These are phyloP conservation scores for Zalaria obscura DNA, from an alignment of 2,329 filamentous ascomycete species.

Conservation along the genomic window DNA sequence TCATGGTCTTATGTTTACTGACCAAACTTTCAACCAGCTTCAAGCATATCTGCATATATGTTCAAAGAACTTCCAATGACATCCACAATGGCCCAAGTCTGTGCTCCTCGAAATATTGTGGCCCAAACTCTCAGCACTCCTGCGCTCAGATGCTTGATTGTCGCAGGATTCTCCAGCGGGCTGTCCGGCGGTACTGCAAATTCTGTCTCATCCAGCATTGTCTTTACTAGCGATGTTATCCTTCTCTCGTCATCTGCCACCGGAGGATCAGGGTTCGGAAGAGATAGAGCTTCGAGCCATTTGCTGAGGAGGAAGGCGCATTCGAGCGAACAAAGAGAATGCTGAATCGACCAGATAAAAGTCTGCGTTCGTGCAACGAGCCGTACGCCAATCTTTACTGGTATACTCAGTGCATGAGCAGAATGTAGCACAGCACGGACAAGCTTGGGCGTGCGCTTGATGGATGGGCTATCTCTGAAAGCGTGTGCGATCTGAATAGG, in stretches of 20 bases:
- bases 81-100: conserved; percentile 29
- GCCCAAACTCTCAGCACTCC: conserved; percentile 28
- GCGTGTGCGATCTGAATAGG: conserved; percentile 25
- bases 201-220: conserved; percentile 27
- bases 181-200: conserved; percentile 16
- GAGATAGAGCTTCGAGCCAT: conserved; percentile 28
- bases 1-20: neutral
- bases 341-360: conserved; percentile 44
- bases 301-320: conserved; percentile 41
- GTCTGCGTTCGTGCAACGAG: conserved; percentile 41
- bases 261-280: conserved; percentile 17
- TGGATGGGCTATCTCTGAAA: conserved; percentile 21
- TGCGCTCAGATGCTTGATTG: conserved; percentile 22
- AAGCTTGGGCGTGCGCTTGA: conserved; percentile 34
- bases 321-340: conserved; percentile 40
- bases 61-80: conserved; percentile 26
- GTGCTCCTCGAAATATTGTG: conserved; percentile 25
- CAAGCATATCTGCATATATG: conserved; percentile 25
- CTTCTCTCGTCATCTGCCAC: conserved; percentile 23
- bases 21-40: conserved; percentile 17
- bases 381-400: conserved; percentile 40
- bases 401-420: conserved; percentile 41
- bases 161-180: conserved; percentile 18
- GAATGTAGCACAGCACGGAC: conserved; percentile 38
- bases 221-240: conserved; percentile 22